Conservation (phyloP, 1,284 basidiomycete species). For the Omphalotus olearius region DNA sequence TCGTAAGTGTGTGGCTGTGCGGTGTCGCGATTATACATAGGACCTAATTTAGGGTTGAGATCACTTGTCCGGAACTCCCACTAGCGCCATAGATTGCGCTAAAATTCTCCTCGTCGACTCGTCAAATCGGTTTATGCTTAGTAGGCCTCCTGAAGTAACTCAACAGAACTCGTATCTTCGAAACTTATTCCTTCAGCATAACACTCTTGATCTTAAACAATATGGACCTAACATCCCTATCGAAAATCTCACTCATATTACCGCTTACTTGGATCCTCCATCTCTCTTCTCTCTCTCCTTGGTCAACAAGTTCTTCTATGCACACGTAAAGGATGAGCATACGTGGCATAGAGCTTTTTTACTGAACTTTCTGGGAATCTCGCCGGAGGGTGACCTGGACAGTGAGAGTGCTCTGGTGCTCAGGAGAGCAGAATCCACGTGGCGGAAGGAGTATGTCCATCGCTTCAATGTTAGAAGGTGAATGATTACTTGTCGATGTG, state of each 20-base stretch:
- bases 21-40: too few species aligned
- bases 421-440: constrained; percentile 51
- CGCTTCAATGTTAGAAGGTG: constrained; percentile 54
- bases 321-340: constrained; percentile 73
- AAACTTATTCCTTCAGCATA: constrained; percentile 22
- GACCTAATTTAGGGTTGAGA: too few species aligned
- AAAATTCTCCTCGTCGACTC: constrained; percentile 1
- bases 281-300: constrained; percentile 56
- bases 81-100: constrained; percentile 13
- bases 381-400: constrained; percentile 53
- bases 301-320: constrained; percentile 52
- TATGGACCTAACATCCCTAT: constrained; percentile 64
- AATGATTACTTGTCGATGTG: not conserved
- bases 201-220: constrained; percentile 29
- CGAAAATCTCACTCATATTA: constrained; percentile 77
- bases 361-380: constrained; percentile 63
- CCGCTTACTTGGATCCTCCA: constrained; percentile 69
- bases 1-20: too few species aligned
- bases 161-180: constrained; percentile 24
- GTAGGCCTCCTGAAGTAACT: constrained; percentile 35
- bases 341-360: constrained; percentile 84
- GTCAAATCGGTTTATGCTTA: constrained; percentile 49
- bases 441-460: constrained; percentile 64
- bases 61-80: constrained; percentile 3
- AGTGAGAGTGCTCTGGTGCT: constrained; percentile 46